Conservation (phyloP, 306 rosid genomes). For the Phaseolus lunatus region DNA sequence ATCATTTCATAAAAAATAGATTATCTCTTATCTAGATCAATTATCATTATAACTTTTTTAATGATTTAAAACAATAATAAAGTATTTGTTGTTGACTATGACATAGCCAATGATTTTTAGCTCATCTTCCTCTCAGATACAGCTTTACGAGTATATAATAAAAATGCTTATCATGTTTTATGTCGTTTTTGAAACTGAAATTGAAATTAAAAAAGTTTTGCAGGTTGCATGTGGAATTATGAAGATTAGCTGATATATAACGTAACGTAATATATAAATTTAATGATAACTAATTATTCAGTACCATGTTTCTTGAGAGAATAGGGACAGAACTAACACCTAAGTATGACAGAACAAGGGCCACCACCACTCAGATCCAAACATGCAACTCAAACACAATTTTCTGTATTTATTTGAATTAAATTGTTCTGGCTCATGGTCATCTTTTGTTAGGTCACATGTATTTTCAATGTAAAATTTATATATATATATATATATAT, state of each 20-base stretch:
- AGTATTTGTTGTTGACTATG: conserved; percentile 25
- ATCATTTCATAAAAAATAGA: neutral
- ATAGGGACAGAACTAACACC: conserved; percentile 37
- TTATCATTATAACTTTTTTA: conserved; percentile 18
- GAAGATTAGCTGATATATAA: conserved; percentile 20
- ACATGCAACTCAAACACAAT: neutral
- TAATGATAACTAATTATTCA: conserved; percentile 24
- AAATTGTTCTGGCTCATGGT: too few relatives aligned
- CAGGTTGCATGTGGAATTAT: conserved; percentile 59
- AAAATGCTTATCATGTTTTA: neutral
- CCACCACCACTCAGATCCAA: conserved; percentile 31
- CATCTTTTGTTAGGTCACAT: too few relatives aligned
- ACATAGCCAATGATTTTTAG: conserved; percentile 28
- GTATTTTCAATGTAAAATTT: too few relatives aligned
- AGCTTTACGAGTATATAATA: conserved; percentile 30
- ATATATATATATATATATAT: too few relatives aligned
- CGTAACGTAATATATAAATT: neutral
- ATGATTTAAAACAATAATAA: conserved; percentile 28
- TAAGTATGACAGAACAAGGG: conserved; percentile 24
- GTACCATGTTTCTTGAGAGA: conserved; percentile 36
- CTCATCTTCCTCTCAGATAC: conserved; percentile 36
- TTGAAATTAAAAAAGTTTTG: conserved; percentile 18
- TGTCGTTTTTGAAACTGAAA: conserved; percentile 24
- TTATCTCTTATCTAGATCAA: conserved; percentile 23
- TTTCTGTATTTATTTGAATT: too few relatives aligned